phyloP scores from a whole-genome alignment of 2,329 filamentous ascomycete genomes.

The Sordariomycetes sp. region DNA sequence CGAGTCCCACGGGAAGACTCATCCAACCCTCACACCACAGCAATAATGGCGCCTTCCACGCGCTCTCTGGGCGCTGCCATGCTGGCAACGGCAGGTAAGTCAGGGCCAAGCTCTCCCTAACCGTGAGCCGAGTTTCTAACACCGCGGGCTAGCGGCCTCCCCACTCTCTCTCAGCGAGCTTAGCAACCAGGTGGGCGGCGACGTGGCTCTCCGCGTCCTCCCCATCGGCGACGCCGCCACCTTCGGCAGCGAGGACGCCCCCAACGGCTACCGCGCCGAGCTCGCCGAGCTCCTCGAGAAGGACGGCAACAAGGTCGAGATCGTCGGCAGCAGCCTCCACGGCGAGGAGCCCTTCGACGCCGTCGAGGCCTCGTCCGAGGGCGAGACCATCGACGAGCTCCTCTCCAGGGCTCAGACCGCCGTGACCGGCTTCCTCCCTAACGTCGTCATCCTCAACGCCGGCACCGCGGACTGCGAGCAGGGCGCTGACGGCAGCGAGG shows the following conservation, averaged over 20 bases:
- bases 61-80: background rate
- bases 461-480: constrained; percentile 28
- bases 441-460: constrained; percentile 24
- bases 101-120: background rate
- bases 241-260: constrained; percentile 16
- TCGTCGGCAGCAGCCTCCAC: constrained; percentile 22
- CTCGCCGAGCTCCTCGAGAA: constrained; percentile 21
- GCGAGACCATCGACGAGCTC: constrained; percentile 19
- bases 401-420: constrained; percentile 16
- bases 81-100: background rate
- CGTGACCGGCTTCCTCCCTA: constrained; percentile 18
- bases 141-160: background rate
- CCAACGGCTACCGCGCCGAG: constrained; percentile 19
- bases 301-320: constrained; percentile 19
- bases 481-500: constrained; percentile 16
- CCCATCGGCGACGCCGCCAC: constrained; percentile 27
- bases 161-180: background rate
- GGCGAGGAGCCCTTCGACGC: constrained; percentile 24
- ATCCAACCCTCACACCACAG: background rate
- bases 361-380: constrained; percentile 24
- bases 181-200: background rate
- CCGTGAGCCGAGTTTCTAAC: background rate
- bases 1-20: background rate
- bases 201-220: constrained; percentile 15
- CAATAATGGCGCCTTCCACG: background rate